Evolutionary conservation across 2,329 filamentous ascomycete genomes (phyloP).

Genomic region (Septoria petroselini): DNA sequence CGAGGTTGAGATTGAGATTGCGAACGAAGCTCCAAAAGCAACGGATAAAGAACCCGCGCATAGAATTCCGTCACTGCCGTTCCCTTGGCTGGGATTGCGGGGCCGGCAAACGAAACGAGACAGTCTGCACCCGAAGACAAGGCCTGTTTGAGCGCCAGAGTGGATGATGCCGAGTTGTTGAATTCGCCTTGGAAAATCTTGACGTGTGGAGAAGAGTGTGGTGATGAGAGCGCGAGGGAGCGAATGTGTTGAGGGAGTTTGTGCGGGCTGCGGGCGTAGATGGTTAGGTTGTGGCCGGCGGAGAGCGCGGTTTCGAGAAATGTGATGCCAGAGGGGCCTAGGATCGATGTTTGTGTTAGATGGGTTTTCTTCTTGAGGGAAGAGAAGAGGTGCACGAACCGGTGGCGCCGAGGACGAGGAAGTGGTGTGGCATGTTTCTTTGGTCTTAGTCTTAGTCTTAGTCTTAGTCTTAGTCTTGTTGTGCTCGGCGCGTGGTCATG

Average conservation of each 20-base stretch:
- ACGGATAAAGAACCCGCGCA: conserved; percentile 16
- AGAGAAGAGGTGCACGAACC: conserved; percentile 4
- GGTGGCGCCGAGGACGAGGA: conserved; percentile 27
- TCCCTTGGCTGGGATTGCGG: conserved; percentile 18
- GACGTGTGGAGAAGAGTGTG: conserved; percentile 7
- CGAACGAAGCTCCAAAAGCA: too few species aligned
- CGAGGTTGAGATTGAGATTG: too few species aligned
- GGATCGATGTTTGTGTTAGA: neutral
- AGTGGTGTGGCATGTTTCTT: conserved; percentile 13
- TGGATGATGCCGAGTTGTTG: conserved; percentile 19
- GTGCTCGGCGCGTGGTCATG: too few species aligned
- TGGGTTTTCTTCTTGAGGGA: neutral
- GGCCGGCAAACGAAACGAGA: conserved; percentile 26
- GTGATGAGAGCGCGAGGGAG: conserved; percentile 1
- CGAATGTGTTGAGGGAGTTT: conserved; percentile 22
- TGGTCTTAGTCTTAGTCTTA: too few species aligned
- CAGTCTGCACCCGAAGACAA: conserved; percentile 20
- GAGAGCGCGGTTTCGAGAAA: conserved; percentile 25
- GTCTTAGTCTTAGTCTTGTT: too few species aligned
- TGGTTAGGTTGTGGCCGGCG: conserved; percentile 20
- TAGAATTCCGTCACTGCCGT: conserved; percentile 24
- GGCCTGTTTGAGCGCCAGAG: conserved; percentile 14
- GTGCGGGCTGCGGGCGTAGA: conserved; percentile 25
- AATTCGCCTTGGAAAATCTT: conserved; percentile 24
- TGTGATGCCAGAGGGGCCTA: conserved; percentile 23